These are phyloP conservation scores for Globisporangium takayamanum DNA, from an alignment of 352 stramenopile species.

Conservation along the genomic window DNA sequence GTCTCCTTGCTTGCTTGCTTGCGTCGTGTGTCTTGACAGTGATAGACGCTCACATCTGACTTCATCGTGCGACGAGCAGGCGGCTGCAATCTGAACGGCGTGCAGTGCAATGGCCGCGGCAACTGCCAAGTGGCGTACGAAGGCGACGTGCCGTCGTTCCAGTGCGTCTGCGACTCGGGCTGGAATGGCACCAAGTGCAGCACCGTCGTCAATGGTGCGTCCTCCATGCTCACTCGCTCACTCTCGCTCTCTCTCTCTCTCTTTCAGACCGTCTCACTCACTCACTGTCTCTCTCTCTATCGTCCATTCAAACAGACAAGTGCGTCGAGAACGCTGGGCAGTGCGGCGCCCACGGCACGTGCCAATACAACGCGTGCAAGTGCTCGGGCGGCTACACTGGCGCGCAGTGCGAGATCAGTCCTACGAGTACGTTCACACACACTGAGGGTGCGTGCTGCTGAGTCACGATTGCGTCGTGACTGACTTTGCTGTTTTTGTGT, in stretches of 20 bases:
- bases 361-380: constrained; percentile 26
- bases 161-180: constrained; percentile 57
- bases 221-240: neutral
- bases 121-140: constrained; percentile 37
- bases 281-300: neutral
- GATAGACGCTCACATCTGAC: neutral
- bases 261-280: too few species aligned
- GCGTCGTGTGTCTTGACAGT: neutral
- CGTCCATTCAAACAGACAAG: constrained; percentile 24
- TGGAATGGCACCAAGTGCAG: constrained; percentile 68
- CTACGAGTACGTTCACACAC: constrained; percentile 15
- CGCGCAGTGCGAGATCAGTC: constrained; percentile 40
- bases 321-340: constrained; percentile 36
- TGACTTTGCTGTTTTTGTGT: neutral
- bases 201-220: constrained; percentile 37
- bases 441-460: neutral
- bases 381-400: constrained; percentile 38
- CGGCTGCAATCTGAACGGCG: constrained; percentile 31
- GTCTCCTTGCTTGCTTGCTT: neutral
- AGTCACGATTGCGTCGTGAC: neutral
- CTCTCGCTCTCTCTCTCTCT: neutral
- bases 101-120: constrained; percentile 66
- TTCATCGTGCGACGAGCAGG: constrained; percentile 10
- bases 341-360: constrained; percentile 41
- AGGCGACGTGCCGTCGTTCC: constrained; percentile 32